Evolutionary conservation across 2,329 filamentous ascomycete species (phyloP).

Genomic region (Metarhizium album): DNA sequence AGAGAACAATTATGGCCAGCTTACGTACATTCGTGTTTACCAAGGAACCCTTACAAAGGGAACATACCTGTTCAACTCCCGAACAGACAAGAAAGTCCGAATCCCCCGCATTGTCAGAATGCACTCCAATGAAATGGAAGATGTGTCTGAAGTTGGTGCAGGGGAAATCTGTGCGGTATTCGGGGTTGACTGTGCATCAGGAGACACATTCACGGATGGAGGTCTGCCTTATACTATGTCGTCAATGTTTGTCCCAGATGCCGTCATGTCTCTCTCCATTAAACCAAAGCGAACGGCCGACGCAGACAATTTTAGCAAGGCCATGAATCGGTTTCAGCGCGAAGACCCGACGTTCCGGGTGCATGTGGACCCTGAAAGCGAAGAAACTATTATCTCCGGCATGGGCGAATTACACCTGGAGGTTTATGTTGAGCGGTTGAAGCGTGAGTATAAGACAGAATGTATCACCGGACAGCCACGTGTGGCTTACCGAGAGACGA

Average conservation of each 20-base stretch:
- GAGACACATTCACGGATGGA: constrained; percentile 96
- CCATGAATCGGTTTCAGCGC: constrained; percentile 96
- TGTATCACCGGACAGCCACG: constrained; percentile 93
- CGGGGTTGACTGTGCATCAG: constrained; percentile 92
- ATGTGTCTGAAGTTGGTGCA: constrained; percentile 82
- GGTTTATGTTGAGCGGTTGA: constrained; percentile 95
- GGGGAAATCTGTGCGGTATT: constrained; percentile 99
- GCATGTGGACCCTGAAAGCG: constrained; percentile 80
- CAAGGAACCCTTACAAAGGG: constrained; percentile 86
- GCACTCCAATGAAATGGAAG: constrained; percentile 99
- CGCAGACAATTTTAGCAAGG: constrained; percentile 90
- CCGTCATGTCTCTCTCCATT: constrained; percentile 96
- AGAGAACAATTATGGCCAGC: constrained; percentile 95
- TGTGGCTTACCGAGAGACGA: constrained; percentile 93
- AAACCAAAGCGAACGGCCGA: constrained; percentile 91
- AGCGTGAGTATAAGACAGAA: constrained; percentile 92
- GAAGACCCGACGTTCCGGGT: constrained; percentile 98
- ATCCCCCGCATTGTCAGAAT: constrained; percentile 96
- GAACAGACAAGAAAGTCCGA: constrained; percentile 91
- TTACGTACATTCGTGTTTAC: constrained; percentile 98
- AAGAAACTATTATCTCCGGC: constrained; percentile 95
- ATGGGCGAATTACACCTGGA: constrained; percentile 97
- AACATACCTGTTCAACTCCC: constrained; percentile 83
- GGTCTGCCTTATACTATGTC: constrained; percentile 89
- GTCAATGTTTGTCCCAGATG: constrained; percentile 96